These are phyloP conservation scores for Claviceps monticola DNA, from an alignment of 2,329 filamentous ascomycete genomes.

Conservation along the genomic window DNA sequence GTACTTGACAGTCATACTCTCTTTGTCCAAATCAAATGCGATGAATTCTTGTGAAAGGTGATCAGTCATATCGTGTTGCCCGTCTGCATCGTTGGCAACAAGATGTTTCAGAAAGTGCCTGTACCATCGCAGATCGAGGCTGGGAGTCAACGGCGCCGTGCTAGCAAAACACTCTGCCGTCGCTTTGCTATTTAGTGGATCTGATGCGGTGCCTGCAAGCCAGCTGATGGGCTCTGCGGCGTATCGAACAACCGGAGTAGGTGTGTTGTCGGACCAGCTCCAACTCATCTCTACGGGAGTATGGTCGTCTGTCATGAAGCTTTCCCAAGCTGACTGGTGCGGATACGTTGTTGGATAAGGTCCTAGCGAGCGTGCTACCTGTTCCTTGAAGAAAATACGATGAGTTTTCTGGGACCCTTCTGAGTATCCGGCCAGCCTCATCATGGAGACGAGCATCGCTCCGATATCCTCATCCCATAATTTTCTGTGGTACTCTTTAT, in stretches of 20 bases:
- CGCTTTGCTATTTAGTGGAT: slow-evolving; percentile 9
- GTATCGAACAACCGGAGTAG: slow-evolving; percentile 16
- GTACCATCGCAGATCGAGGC: not conserved
- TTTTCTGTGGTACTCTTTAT: not conserved
- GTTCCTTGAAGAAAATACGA: not conserved
- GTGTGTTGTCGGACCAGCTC: slow-evolving; percentile 15
- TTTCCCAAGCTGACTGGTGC: slow-evolving; percentile 15
- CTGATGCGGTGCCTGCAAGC: slow-evolving; percentile 13
- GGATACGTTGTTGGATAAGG: not conserved
- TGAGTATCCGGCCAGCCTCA: not conserved
- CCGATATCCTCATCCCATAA: not conserved
- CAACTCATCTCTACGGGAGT: slow-evolving; percentile 25
- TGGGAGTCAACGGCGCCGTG: not conserved
- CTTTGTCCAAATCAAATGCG: not conserved
- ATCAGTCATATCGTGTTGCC: not conserved
- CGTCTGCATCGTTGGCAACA: not conserved
- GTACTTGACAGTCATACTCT: not conserved
- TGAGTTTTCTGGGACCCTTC: not conserved
- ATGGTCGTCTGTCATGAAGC: slow-evolving; percentile 27
- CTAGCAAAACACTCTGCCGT: not conserved
- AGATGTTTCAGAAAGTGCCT: not conserved
- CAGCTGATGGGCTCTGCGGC: slow-evolving; percentile 19
- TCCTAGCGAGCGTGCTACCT: not conserved
- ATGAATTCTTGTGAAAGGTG: not conserved
- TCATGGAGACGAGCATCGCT: not conserved